A percentile compares a stretch with the other conserved stretches of the same genome.
These are phyloP conservation scores for Rhodotorula sp. DNA, from an alignment of 1,284 basidiomycete genomes.

Conservation along the genomic window DNA sequence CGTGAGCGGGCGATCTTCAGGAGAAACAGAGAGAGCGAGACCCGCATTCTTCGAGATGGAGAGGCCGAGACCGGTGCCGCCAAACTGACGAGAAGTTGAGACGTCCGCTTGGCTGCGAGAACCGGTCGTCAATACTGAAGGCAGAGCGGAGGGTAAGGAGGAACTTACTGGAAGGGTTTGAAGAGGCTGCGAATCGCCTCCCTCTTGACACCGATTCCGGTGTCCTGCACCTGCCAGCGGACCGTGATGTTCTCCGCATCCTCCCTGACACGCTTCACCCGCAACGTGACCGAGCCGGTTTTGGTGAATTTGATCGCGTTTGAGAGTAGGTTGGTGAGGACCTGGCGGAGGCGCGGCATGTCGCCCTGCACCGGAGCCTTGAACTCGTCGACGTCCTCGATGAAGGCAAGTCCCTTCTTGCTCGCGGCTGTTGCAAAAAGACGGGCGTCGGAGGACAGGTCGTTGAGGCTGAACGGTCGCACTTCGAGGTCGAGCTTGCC, in stretches of 20 bases:
- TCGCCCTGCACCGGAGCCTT: conserved; percentile 40
- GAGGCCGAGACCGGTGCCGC: conserved; percentile 41
- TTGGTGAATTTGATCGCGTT: conserved; percentile 51
- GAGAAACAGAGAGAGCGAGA: not conserved
- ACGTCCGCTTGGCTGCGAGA: conserved; percentile 38
- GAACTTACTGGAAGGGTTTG: conserved; percentile 48
- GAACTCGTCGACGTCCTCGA: conserved; percentile 41
- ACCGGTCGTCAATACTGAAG: not conserved
- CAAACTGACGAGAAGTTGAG: conserved; percentile 35
- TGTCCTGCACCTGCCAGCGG: conserved; percentile 48
- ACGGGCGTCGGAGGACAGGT: conserved; percentile 48
- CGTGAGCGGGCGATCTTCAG: conserved; percentile 41
- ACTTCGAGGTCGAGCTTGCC: conserved; percentile 50
- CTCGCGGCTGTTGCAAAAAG: conserved; percentile 48
- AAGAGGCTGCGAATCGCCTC: conserved; percentile 46
- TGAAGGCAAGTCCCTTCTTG: conserved; percentile 49
- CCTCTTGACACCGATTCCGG: conserved; percentile 49
- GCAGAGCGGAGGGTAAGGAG: conserved; percentile 37
- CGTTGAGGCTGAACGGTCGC: conserved; percentile 47
- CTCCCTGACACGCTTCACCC: conserved; percentile 44
- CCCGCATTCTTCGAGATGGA: conserved; percentile 31
- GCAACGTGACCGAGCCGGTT: conserved; percentile 47
- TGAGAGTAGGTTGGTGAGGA: conserved; percentile 43
- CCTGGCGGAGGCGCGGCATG: conserved; percentile 42
- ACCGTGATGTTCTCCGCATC: conserved; percentile 43